phyloP scores from a whole-genome alignment of 73 alveolate species.

The Uronychia binucleata region DNA sequence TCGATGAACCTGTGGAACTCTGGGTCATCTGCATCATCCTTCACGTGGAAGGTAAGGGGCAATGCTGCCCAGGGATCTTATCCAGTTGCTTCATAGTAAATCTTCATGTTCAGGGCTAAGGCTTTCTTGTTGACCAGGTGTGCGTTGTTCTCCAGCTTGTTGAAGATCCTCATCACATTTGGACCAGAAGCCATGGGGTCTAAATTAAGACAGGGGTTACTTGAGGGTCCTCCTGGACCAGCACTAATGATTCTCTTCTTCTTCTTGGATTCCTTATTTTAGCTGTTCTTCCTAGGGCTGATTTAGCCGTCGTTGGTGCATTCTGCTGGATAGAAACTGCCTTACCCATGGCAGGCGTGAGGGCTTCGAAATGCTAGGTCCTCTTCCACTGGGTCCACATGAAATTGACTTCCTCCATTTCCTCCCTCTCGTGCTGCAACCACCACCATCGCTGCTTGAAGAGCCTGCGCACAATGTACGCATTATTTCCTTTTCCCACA shows the following conservation, averaged over 20 bases:
- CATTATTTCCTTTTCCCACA: slow-evolving; percentile 54
- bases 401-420: slow-evolving; percentile 53
- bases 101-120: slow-evolving; percentile 44
- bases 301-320: background rate
- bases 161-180: slow-evolving; percentile 11
- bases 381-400: slow-evolving; percentile 69
- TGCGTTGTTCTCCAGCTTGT: slow-evolving; percentile 32
- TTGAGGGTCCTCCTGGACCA: background rate
- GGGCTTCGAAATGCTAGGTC: background rate
- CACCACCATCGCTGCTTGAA: slow-evolving; percentile 64
- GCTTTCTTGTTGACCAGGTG: slow-evolving; percentile 51
- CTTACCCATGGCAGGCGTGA: background rate
- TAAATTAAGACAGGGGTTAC: background rate
- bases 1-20: slow-evolving; percentile 42
- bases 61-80: background rate
- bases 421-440: slow-evolving; percentile 35
- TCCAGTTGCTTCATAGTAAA: slow-evolving; percentile 36
- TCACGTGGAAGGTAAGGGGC: slow-evolving; percentile 58
- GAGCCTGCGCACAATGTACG: slow-evolving; percentile 19
- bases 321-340: background rate
- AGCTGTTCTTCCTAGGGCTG: background rate
- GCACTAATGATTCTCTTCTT: background rate
- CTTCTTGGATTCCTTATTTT: background rate
- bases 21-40: slow-evolving; percentile 40
- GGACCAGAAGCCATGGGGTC: background rate